Evolutionary conservation across 352 stramenopile species (phyloP).

Genomic region (Pythium folliculosum): DNA sequence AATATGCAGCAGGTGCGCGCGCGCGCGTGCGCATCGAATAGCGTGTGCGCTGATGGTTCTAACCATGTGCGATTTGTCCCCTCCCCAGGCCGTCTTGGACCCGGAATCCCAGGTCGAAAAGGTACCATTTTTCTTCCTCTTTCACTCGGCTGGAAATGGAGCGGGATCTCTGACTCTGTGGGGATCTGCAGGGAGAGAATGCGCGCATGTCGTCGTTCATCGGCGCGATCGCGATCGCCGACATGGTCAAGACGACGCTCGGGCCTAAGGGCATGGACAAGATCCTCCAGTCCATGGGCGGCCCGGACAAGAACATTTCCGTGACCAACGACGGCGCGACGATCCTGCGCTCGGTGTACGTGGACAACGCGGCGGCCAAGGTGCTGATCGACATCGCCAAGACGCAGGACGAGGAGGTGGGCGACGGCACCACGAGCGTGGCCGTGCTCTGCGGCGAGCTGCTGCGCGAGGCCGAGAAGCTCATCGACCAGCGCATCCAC

Average conservation of each 20-base stretch:
- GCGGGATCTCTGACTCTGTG: too few relatives aligned
- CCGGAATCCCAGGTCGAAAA: conserved; percentile 86
- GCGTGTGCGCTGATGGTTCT: not conserved
- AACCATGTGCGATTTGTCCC: not conserved
- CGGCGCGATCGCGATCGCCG: conserved; percentile 98
- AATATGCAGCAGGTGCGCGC: conserved; percentile 17
- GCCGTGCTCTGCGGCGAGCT: conserved; percentile 97
- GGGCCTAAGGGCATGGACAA: conserved; percentile 99
- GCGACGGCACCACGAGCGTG: conserved; percentile 97
- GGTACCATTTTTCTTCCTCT: too few relatives aligned
- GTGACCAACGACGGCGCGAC: conserved; percentile 99
- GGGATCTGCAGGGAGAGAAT: conserved; percentile 93
- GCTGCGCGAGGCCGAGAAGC: conserved; percentile 96
- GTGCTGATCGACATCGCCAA: conserved; percentile 99
- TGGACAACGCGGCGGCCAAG: conserved; percentile 99
- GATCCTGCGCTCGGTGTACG: conserved; percentile 96
- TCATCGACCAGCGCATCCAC: conserved; percentile 96
- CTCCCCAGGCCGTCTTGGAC: conserved; percentile 59
- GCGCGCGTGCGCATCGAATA: not conserved
- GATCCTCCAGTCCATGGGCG: conserved; percentile 95
- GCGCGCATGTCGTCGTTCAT: conserved; percentile 98
- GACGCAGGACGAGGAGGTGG: conserved; percentile 99
- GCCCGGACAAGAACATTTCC: conserved; percentile 86
- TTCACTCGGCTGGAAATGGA: too few relatives aligned
- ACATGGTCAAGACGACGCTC: conserved; percentile 99